phyloP scores from a whole-genome alignment of 768 basidiomycete species.

The Rhodotorula kratochvilovae region DNA sequence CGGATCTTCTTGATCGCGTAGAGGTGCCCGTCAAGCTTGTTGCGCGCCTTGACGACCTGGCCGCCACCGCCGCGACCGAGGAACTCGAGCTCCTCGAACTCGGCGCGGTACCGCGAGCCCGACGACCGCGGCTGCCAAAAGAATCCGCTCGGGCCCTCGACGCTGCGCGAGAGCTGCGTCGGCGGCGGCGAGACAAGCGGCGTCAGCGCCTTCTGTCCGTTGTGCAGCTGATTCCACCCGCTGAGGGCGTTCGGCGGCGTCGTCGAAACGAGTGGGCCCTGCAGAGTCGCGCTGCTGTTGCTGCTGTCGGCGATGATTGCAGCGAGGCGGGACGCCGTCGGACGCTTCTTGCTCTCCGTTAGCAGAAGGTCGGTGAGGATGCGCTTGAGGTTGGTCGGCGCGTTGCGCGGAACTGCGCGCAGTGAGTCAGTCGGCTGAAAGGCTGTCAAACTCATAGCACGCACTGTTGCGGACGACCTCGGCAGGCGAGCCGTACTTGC shows the following conservation, averaged over 20 bases:
- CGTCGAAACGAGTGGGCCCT: conserved; percentile 11
- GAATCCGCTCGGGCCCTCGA: conserved; percentile 35
- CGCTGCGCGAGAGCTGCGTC: conserved; percentile 15
- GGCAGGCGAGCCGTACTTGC: conserved; percentile 22
- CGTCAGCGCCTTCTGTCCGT: neutral
- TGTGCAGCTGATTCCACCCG: conserved; percentile 14
- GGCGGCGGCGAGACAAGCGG: conserved; percentile 29
- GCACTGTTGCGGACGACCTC: conserved; percentile 26
- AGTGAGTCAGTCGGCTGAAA: neutral
- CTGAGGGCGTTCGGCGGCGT: conserved; percentile 23
- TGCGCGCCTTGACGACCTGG: conserved; percentile 44
- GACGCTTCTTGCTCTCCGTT: conserved; percentile 32
- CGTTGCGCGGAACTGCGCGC: conserved; percentile 17
- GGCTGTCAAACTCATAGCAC: too few relatives aligned
- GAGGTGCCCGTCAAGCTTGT: conserved; percentile 39
- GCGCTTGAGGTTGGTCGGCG: conserved; percentile 19
- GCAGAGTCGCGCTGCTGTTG: conserved; percentile 8
- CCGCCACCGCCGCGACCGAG: conserved; percentile 43
- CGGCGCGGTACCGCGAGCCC: conserved; percentile 37
- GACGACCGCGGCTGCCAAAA: conserved; percentile 40
- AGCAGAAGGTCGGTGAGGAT: conserved; percentile 36
- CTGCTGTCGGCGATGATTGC: conserved; percentile 21
- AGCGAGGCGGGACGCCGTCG: conserved; percentile 11
- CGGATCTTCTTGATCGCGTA: conserved; percentile 44
- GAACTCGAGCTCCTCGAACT: conserved; percentile 44